Percentiles rank a stretch among this genome's conserved stretches.
phyloP scores from a whole-genome alignment of 78 protist species.

The Cavenderia fasciculata region DNA sequence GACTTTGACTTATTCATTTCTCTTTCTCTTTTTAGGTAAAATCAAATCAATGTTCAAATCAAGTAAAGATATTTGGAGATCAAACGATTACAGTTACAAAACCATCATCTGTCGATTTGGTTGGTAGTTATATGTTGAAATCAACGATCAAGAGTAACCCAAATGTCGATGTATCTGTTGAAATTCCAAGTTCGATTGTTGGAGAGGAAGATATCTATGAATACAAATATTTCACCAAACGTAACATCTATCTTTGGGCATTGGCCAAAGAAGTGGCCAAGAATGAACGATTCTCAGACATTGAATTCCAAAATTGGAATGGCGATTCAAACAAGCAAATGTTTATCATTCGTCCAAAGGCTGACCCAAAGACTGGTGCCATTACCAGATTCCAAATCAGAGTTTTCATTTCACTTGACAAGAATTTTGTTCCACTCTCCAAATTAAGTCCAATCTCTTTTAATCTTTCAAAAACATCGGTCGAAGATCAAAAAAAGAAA shows the following conservation, averaged over 20 bases:
- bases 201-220: slow-evolving; percentile 20
- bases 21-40: no score
- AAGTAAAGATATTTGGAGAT: slow-evolving; percentile 48
- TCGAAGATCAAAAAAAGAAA: no score
- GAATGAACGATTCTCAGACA: slow-evolving; percentile 22
- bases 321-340: slow-evolving; percentile 76
- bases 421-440: no score
- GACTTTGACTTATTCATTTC: no score
- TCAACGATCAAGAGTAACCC: slow-evolving; percentile 25
- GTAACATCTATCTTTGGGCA: slow-evolving; percentile 52
- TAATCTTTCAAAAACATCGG: no score
- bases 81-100: no score
- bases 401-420: no score
- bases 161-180: slow-evolving; percentile 63
- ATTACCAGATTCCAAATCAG: slow-evolving; percentile 44
- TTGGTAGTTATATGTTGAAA: slow-evolving; percentile 67
- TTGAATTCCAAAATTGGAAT: slow-evolving; percentile 1
- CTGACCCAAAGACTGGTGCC: slow-evolving; percentile 58
- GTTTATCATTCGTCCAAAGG: slow-evolving; percentile 32
- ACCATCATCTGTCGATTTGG: slow-evolving; percentile 31
- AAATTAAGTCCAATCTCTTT: no score
- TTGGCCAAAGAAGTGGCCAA: background rate
- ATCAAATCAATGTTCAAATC: no score
- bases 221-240: slow-evolving; percentile 59
- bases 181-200: slow-evolving; percentile 30